phyloP scores from a whole-genome alignment of 176 grass and related monocot genomes.

The Carex littledalei region DNA sequence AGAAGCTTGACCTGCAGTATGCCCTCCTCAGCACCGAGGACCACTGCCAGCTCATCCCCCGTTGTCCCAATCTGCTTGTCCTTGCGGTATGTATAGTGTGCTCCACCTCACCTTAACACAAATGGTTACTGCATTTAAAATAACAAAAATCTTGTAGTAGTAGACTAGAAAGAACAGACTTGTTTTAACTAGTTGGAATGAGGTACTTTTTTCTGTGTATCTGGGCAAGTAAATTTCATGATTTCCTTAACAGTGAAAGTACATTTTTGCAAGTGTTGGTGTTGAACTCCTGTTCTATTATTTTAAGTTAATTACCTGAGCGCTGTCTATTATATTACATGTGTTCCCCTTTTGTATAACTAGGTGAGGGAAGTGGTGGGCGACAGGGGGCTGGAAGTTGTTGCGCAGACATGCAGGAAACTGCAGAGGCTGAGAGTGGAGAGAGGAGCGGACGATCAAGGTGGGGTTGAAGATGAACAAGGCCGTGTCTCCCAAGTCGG shows the following conservation, averaged over 20 bases:
- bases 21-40: slow-evolving; percentile 76
- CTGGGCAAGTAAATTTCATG: background rate
- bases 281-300: background rate
- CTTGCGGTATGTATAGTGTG: slow-evolving; percentile 53
- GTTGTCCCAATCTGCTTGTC: slow-evolving; percentile 77
- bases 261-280: background rate
- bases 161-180: background rate
- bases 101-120: background rate
- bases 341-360: slow-evolving; percentile 2
- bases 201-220: background rate
- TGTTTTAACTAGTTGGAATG: slow-evolving; percentile 11
- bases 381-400: slow-evolving; percentile 70
- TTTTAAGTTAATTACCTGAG: background rate
- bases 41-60: slow-evolving; percentile 87
- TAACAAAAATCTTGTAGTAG: background rate
- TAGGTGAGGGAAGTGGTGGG: slow-evolving; percentile 89
- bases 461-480: slow-evolving; percentile 73
- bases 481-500: slow-evolving; percentile 71
- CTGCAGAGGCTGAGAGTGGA: slow-evolving; percentile 86
- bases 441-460: slow-evolving; percentile 85
- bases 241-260: background rate
- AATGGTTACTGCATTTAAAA: background rate
- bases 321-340: background rate
- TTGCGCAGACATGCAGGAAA: slow-evolving; percentile 89
- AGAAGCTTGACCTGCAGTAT: slow-evolving; percentile 89